These are phyloP conservation scores for Magnaporthiopsis rhizophila DNA, from an alignment of 2,329 filamentous ascomycete species.

Conservation along the genomic window DNA sequence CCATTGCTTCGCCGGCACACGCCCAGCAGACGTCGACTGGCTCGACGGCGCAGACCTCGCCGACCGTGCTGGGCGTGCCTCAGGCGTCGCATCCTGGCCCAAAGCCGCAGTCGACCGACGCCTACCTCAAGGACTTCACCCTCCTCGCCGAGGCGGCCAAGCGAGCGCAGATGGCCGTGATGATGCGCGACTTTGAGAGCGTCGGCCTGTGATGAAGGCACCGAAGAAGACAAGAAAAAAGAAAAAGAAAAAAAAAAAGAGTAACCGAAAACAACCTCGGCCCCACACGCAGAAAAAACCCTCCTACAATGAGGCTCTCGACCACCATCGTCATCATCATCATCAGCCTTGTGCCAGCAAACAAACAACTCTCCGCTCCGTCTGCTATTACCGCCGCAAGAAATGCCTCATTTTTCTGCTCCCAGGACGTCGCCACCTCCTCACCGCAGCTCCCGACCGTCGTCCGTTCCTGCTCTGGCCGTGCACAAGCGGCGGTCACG, in stretches of 20 bases:
- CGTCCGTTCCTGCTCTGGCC: too few relatives aligned
- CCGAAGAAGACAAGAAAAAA: not conserved
- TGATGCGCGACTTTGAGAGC: constrained; percentile 79
- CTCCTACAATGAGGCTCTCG: not conserved
- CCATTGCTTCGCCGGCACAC: constrained; percentile 22
- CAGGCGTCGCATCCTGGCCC: constrained; percentile 19
- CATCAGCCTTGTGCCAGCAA: not conserved
- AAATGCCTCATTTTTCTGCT: not conserved
- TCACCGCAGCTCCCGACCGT: too few relatives aligned
- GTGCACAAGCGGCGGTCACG: too few relatives aligned
- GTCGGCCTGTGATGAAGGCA: constrained; percentile 45
- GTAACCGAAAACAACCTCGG: not conserved
- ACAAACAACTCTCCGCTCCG: not conserved
- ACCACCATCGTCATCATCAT: too few relatives aligned
- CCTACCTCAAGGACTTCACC: constrained; percentile 72
- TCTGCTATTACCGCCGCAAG: too few relatives aligned
- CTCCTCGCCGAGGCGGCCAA: constrained; percentile 90
- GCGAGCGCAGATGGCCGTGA: constrained; percentile 79
- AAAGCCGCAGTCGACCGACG: constrained; percentile 37
- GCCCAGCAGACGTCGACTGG: constrained; percentile 22
- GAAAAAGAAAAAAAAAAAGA: not conserved
- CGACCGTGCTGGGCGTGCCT: constrained; percentile 20
- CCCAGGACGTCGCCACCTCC: not conserved
- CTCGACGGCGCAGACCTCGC: constrained; percentile 18
- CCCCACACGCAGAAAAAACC: not conserved